These are phyloP conservation scores for Coemansia sp. DNA, from an alignment of 192 early-diverging fungal species.

Conservation along the genomic window DNA sequence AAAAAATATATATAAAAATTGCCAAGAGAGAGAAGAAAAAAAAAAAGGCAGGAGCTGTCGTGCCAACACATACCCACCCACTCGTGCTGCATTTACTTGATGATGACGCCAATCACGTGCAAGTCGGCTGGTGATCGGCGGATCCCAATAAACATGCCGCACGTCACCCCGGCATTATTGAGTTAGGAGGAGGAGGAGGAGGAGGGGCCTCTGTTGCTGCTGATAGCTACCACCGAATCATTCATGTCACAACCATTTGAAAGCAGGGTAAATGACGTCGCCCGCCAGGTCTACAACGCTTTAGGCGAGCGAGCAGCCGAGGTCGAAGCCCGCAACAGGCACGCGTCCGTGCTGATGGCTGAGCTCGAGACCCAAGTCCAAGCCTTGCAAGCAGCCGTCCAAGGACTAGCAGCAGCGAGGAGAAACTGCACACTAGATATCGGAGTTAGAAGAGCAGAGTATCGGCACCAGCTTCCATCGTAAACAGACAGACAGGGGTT, in stretches of 20 bases:
- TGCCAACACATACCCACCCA: no score
- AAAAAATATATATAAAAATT: slow-evolving; percentile 1
- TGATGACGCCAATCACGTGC: background rate
- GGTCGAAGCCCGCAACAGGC: slow-evolving; percentile 18
- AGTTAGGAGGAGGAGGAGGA: no score
- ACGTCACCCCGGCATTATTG: no score
- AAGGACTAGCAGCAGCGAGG: slow-evolving; percentile 22
- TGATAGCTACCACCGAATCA: no score
- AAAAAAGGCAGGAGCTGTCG: no score
- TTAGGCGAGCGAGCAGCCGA: slow-evolving; percentile 20
- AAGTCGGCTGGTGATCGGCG: background rate
- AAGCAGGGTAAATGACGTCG: slow-evolving; percentile 28
- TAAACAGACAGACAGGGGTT: no score
- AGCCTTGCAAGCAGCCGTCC: slow-evolving; percentile 33
- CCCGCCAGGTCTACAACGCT: slow-evolving; percentile 29
- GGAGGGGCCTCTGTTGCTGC: no score
- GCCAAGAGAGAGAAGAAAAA: background rate
- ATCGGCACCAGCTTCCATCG: background rate
- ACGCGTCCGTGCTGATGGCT: slow-evolving; percentile 21
- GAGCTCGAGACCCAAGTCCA: slow-evolving; percentile 48
- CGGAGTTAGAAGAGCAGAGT: slow-evolving; percentile 16
- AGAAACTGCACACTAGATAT: slow-evolving; percentile 37
- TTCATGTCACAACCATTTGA: slow-evolving; percentile 32
- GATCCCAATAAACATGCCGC: background rate
- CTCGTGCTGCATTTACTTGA: no score